A percentile compares a stretch with the other conserved stretches of the same genome.
These are phyloP conservation scores for Williopsis jadinii DNA, from an alignment of 1,139 yeast genomes.

Conservation along the genomic window DNA sequence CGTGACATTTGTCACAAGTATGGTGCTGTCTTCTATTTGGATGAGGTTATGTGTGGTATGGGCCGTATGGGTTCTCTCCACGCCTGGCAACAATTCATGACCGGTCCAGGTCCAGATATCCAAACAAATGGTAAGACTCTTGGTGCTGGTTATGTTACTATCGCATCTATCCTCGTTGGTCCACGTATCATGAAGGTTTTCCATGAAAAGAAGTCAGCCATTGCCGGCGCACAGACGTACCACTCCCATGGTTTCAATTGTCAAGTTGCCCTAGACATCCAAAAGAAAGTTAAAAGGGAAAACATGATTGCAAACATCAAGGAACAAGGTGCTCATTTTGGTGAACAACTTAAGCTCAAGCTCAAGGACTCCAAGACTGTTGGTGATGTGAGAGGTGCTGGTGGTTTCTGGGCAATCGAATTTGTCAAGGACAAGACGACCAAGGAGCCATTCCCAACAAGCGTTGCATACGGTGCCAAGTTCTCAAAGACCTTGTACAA, in stretches of 20 bases:
- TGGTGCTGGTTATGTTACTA: constrained; percentile 57
- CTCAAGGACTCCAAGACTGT: constrained; percentile 32
- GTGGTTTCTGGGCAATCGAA: constrained; percentile 56
- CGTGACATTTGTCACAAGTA: constrained; percentile 50
- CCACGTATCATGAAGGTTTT: constrained; percentile 34
- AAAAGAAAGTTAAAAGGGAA: constrained; percentile 40
- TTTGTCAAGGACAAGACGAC: constrained; percentile 43
- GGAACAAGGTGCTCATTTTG: constrained; percentile 43
- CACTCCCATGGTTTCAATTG: constrained; percentile 58
- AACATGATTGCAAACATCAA: constrained; percentile 42
- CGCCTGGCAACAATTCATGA: constrained; percentile 47
- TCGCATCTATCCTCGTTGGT: constrained; percentile 51
- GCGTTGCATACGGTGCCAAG: constrained; percentile 8
- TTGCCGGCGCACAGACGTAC: constrained; percentile 53
- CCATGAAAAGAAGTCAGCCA: constrained; percentile 33
- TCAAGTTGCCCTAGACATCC: constrained; percentile 52
- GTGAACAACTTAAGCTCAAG: constrained; percentile 31
- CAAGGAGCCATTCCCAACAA: constrained; percentile 35
- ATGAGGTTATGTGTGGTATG: constrained; percentile 64
- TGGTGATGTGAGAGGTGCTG: constrained; percentile 56
- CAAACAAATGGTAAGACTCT: constrained; percentile 58
- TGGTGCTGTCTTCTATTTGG: constrained; percentile 49
- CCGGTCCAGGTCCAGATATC: constrained; percentile 49
- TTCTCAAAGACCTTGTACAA: constrained; percentile 26
- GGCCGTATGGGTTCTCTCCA: constrained; percentile 47